A percentile compares a stretch with the other conserved stretches of the same genome.
Evolutionary conservation across 176 grass and related monocot genomes (phyloP).

Genomic region (Melocanna baccifera): DNA sequence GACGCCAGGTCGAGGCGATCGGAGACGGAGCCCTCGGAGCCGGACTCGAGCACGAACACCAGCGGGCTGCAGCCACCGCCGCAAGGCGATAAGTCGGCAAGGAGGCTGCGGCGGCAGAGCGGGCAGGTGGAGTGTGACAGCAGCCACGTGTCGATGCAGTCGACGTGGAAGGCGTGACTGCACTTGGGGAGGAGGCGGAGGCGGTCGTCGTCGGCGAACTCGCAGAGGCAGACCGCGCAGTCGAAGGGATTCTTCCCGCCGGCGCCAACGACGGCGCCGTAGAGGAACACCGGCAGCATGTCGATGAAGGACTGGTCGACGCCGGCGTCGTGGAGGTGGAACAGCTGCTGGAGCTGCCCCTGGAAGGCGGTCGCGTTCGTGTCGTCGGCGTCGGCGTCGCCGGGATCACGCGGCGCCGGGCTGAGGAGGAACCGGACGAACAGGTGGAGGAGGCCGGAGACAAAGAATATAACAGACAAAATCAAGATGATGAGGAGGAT

Average conservation of each 20-base stretch:
- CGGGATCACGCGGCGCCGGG: slow-evolving; percentile 27
- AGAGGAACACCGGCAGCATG: slow-evolving; percentile 64
- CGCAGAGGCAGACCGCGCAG: slow-evolving; percentile 56
- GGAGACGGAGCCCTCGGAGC: slow-evolving; percentile 58
- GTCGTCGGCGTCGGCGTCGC: slow-evolving; percentile 11
- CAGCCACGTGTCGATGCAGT: slow-evolving; percentile 74
- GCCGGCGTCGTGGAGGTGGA: slow-evolving; percentile 87
- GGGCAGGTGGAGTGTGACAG: slow-evolving; percentile 59
- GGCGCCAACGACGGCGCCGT: slow-evolving; percentile 50
- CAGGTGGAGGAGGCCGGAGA: slow-evolving; percentile 76
- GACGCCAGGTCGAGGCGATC: slow-evolving; percentile 44
- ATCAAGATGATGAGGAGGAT: slow-evolving; percentile 77
- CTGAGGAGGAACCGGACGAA: slow-evolving; percentile 58
- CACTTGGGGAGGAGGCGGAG: slow-evolving; percentile 53
- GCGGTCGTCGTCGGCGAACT: slow-evolving; percentile 46
- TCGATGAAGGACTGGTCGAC: slow-evolving; percentile 91
- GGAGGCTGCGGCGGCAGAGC: slow-evolving; percentile 54
- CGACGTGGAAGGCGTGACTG: slow-evolving; percentile 63
- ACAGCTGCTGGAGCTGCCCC: slow-evolving; percentile 85
- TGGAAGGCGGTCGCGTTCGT: slow-evolving; percentile 55
- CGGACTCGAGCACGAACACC: slow-evolving; percentile 73
- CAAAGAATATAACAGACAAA: slow-evolving; percentile 74
- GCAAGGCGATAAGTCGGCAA: slow-evolving; percentile 48
- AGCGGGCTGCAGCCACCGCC: slow-evolving; percentile 51
- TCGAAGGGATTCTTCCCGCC: slow-evolving; percentile 60